Percentiles rank a stretch among this genome's conserved stretches.
Conservation (phyloP, 108 stramenopile genomes). For the Seminavis robusta region DNA sequence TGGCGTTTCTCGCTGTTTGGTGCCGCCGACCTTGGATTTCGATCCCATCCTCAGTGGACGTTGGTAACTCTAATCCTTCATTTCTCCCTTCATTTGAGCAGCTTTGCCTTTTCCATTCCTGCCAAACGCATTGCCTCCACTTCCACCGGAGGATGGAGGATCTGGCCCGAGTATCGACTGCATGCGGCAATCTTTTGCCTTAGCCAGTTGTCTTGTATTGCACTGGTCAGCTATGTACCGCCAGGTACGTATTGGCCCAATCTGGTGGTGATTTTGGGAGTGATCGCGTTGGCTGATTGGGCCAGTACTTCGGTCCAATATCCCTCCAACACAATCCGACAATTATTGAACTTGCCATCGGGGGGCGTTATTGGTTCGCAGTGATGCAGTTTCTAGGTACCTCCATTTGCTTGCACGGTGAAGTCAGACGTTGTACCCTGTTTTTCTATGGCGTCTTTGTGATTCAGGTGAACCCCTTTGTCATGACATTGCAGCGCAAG, state of each 20-base stretch:
- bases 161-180: slow-evolving; percentile 13
- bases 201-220: not conserved
- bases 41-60: not conserved
- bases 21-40: not conserved
- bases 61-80: slow-evolving; percentile 1
- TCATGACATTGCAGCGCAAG: slow-evolving; percentile 17
- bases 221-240: no score
- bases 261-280: not conserved
- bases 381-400: slow-evolving; percentile 1
- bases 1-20: not conserved
- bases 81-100: not conserved
- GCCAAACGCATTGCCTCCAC: slow-evolving; percentile 6
- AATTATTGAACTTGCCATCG: not conserved
- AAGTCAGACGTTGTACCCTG: not conserved
- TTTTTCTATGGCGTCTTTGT: not conserved
- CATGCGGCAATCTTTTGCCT: slow-evolving; percentile 5
- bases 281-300: not conserved
- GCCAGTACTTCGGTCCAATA: not conserved
- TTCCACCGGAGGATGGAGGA: not conserved
- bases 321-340: not conserved
- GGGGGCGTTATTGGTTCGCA: slow-evolving; percentile 3
- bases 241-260: not conserved
- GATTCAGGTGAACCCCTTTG: slow-evolving; percentile 13
- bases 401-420: no score
- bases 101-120: slow-evolving; percentile 2